Conservation (phyloP, 1,284 basidiomycete species). For the Tilletia indica region DNA sequence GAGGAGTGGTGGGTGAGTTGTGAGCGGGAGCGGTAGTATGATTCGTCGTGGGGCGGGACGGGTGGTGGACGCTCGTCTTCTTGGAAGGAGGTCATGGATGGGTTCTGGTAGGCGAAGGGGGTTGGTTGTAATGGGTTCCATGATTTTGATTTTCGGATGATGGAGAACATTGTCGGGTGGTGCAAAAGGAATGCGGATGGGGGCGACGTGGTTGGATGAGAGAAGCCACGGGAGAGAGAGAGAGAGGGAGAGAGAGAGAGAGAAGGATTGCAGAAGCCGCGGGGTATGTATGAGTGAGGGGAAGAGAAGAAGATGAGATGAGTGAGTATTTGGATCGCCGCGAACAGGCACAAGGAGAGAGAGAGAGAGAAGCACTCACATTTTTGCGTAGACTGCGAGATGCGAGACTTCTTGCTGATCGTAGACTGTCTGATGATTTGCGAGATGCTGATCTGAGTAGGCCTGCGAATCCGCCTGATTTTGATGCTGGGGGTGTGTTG, state of each 20-base stretch:
- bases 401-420: neutral
- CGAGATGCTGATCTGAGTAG: conserved; percentile 4
- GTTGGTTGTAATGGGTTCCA: too few relatives aligned
- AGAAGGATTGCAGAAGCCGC: neutral
- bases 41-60: conserved; percentile 14
- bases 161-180: neutral
- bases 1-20: conserved; percentile 13
- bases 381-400: conserved; percentile 11
- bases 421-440: conserved; percentile 1
- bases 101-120: neutral
- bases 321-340: neutral
- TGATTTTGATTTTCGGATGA: neutral
- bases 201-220: neutral
- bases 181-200: neutral
- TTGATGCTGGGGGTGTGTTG: neutral
- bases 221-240: neutral
- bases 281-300: neutral
- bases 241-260: neutral
- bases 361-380: neutral
- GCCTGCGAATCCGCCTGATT: conserved; percentile 7
- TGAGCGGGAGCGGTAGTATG: conserved; percentile 15
- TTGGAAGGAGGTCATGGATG: conserved; percentile 11
- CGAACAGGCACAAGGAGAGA: neutral
- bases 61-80: neutral
- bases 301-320: neutral